These are phyloP conservation scores for Inonotus obliquus DNA, from an alignment of 1,284 basidiomycete genomes.

Conservation along the genomic window DNA sequence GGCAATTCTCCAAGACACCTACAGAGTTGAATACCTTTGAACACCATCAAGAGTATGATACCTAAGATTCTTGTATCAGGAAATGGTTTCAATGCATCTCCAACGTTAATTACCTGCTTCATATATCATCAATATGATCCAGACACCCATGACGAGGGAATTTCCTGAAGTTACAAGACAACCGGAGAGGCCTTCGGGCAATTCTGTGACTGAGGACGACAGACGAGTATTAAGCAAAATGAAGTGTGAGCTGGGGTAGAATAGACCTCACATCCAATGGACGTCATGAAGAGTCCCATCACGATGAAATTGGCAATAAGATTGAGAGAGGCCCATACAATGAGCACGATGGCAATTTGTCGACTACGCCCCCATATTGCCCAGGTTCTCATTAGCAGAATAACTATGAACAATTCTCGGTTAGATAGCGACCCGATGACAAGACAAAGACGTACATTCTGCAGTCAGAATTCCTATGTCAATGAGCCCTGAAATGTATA, in stretches of 20 bases:
- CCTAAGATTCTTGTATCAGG: background rate
- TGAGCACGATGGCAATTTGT: background rate
- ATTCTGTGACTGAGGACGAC: background rate
- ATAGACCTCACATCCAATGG: background rate
- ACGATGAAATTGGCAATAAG: background rate
- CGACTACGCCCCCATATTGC: background rate
- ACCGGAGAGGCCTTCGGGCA: background rate
- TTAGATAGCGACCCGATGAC: background rate
- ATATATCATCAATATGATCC: constrained; percentile 11
- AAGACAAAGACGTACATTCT: background rate
- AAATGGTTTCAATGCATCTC: too few species aligned
- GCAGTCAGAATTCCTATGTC: constrained; percentile 1
- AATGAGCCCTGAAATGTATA: constrained; percentile 6
- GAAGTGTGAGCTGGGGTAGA: background rate
- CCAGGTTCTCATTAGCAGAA: background rate
- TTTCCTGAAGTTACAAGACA: constrained; percentile 5
- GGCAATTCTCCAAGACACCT: background rate
- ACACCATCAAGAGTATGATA: background rate
- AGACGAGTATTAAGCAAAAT: background rate
- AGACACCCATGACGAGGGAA: background rate
- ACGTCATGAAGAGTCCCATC: constrained; percentile 6
- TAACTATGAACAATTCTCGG: background rate
- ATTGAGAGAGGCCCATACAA: background rate
- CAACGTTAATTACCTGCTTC: background rate
- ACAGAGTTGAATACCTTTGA: constrained; percentile 3